These are phyloP conservation scores for Carex pumila DNA, from an alignment of 176 grass and related monocot species.

Conservation along the genomic window DNA sequence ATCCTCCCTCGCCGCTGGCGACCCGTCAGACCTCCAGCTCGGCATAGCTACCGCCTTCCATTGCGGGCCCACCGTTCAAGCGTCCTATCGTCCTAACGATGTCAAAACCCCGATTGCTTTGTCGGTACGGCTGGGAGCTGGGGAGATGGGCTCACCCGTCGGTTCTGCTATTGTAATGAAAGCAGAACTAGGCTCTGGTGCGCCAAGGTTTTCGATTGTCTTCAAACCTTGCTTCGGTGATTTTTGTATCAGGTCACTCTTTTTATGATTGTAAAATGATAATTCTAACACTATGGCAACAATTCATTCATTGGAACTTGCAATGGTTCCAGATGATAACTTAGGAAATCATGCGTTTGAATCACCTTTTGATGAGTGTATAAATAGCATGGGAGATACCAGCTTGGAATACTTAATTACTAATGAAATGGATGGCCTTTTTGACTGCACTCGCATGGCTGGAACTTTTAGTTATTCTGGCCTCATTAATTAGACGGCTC, in stretches of 20 bases:
- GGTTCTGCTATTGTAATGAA: constrained; percentile 2
- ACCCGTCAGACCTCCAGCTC: neutral
- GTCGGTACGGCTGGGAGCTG: neutral
- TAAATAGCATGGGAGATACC: neutral
- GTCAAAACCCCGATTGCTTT: neutral
- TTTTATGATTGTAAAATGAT: neutral
- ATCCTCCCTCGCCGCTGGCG: neutral
- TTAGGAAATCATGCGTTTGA: neutral
- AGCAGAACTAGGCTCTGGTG: neutral
- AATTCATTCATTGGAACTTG: neutral
- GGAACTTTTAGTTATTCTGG: neutral
- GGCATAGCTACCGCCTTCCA: neutral
- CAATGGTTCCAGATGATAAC: neutral
- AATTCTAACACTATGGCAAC: neutral
- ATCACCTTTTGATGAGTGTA: neutral
- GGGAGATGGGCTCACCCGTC: neutral
- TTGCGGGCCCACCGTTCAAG: neutral
- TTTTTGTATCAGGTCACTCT: neutral
- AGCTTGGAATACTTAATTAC: neutral
- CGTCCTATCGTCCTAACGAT: neutral
- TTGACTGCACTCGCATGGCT: neutral
- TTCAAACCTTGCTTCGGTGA: constrained; percentile 4
- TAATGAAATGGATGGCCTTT: neutral
- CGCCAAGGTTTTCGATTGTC: neutral
- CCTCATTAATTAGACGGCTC: neutral